These are phyloP conservation scores for Aspergillus ochraceus DNA, from an alignment of 2,329 filamentous ascomycete species.

Conservation along the genomic window DNA sequence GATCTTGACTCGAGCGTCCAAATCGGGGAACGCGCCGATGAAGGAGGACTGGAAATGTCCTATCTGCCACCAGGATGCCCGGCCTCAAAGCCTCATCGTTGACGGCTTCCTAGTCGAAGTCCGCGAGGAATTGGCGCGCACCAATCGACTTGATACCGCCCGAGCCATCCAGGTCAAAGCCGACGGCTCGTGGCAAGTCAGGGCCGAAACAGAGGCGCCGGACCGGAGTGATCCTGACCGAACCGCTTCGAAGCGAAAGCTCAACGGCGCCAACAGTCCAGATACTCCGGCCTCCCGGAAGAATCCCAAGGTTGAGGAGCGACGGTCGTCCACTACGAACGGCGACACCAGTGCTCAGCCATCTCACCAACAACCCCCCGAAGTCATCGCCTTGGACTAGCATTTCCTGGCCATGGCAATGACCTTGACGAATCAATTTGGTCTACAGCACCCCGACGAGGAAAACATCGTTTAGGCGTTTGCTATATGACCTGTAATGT, in stretches of 20 bases:
- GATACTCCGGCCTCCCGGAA: constrained; percentile 6
- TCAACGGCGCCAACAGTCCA: constrained; percentile 4
- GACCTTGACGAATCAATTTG: background rate
- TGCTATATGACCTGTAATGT: background rate
- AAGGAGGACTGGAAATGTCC: constrained; percentile 77
- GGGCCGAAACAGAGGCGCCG: constrained; percentile 32
- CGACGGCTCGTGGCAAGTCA: constrained; percentile 66
- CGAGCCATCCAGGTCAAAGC: constrained; percentile 64
- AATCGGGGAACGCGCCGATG: constrained; percentile 43
- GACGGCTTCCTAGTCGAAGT: constrained; percentile 74
- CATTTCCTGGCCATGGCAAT: background rate
- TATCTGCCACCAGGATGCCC: constrained; percentile 73
- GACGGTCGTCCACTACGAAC: background rate
- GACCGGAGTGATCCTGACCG: background rate
- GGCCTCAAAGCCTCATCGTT: constrained; percentile 68
- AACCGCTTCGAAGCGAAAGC: constrained; percentile 16
- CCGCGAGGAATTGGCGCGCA: constrained; percentile 52
- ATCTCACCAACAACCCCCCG: constrained; percentile 2
- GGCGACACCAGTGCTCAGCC: background rate
- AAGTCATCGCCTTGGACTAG: constrained; percentile 27
- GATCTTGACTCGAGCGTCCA: constrained; percentile 61
- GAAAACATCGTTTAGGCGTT: background rate
- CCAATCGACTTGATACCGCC: constrained; percentile 50
- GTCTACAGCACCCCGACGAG: background rate
- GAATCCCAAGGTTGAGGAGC: constrained; percentile 14